Evolutionary conservation across 352 stramenopile genomes (phyloP).

Genomic region (Pythium monospermum): DNA sequence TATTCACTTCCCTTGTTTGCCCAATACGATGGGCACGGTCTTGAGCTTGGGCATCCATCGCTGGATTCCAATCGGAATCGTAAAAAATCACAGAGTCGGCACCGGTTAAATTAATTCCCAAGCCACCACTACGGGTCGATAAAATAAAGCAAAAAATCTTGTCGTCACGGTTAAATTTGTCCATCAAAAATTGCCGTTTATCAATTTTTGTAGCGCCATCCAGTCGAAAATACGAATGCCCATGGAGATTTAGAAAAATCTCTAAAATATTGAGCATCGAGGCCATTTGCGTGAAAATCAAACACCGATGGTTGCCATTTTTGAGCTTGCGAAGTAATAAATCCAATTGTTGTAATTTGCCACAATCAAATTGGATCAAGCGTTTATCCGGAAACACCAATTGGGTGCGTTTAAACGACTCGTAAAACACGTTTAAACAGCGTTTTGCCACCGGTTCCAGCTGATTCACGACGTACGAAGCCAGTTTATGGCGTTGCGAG

Average conservation of each 20-base stretch:
- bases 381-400: conserved; percentile 98
- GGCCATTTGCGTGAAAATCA: conserved; percentile 99
- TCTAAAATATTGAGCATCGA: conserved; percentile 99
- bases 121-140: conserved; percentile 94
- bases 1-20: conserved; percentile 98
- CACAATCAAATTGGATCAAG: conserved; percentile 95
- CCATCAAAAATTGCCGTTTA: conserved; percentile 95
- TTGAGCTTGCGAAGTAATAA: conserved; percentile 95
- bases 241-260: conserved; percentile 97
- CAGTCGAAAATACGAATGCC: conserved; percentile 96
- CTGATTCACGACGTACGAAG: conserved; percentile 11
- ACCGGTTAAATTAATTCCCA: conserved; percentile 98
- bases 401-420: conserved; percentile 71
- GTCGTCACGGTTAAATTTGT: conserved; percentile 97
- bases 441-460: conserved; percentile 29
- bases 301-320: conserved; percentile 87
- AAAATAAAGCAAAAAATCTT: conserved; percentile 99
- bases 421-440: conserved; percentile 42
- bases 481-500: no score
- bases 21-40: conserved; percentile 97
- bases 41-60: conserved; percentile 93
- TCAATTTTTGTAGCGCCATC: conserved; percentile 97
- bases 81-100: conserved; percentile 94
- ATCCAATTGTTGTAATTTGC: conserved; percentile 87
- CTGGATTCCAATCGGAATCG: conserved; percentile 93